These are phyloP conservation scores for Cladosporium oxysporum DNA, from an alignment of 2,329 filamentous ascomycete species.

Conservation along the genomic window DNA sequence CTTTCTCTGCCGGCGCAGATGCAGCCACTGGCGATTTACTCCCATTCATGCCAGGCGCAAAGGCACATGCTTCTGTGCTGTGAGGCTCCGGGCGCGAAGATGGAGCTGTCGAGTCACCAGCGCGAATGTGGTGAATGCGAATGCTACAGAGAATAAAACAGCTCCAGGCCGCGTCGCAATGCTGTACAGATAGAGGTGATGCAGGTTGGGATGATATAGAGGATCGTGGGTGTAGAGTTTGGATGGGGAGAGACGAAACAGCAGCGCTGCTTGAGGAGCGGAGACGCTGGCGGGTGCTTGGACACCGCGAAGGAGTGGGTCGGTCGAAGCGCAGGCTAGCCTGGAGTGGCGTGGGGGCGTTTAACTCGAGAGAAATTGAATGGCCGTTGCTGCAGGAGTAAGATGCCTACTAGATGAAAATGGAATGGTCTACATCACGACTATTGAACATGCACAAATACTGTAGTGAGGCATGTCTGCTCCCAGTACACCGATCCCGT, in stretches of 20 bases:
- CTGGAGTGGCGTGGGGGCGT: neutral
- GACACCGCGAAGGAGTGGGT: neutral
- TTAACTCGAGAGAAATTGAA: neutral
- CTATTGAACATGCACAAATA: neutral
- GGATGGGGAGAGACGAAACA: constrained; percentile 8
- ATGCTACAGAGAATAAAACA: constrained; percentile 7
- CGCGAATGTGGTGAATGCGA: neutral
- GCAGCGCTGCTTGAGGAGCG: neutral
- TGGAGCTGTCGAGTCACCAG: neutral
- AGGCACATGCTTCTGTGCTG: constrained; percentile 19
- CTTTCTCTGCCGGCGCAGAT: constrained; percentile 16
- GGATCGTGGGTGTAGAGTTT: constrained; percentile 11
- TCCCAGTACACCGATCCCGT: neutral
- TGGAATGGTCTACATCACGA: neutral
- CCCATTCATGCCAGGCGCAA: constrained; percentile 33
- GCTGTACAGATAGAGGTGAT: constrained; percentile 19
- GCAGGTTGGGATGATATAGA: neutral
- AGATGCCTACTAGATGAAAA: neutral
- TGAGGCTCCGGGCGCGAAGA: constrained; percentile 18
- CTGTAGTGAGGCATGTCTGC: neutral
- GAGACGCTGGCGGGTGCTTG: neutral
- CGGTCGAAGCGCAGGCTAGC: neutral
- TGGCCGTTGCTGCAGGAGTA: neutral
- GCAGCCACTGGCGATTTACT: constrained; percentile 31
- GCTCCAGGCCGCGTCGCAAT: constrained; percentile 19